A percentile compares a stretch with the other conserved stretches of the same genome.
Evolutionary conservation across 371 early-diverging fungal genomes (phyloP).

Genomic region (Mucor racemosus): DNA sequence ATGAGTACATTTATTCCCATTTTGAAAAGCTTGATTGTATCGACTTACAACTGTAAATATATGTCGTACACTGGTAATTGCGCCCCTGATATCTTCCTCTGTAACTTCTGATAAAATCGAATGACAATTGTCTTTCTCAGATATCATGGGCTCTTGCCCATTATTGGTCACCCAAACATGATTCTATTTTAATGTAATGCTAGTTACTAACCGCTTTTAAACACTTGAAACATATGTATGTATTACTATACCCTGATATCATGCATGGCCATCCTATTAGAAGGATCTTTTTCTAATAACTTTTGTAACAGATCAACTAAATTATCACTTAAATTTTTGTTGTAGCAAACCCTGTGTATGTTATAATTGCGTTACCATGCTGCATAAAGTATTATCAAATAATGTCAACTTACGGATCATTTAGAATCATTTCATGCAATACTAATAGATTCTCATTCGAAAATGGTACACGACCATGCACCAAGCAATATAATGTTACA

Average conservation of each 20-base stretch:
- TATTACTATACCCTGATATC: slow-evolving; percentile 56
- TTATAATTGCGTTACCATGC: neutral
- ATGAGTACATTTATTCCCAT: neutral
- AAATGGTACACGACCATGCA: slow-evolving; percentile 91
- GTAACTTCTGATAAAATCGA: slow-evolving; percentile 73
- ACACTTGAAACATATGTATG: neutral
- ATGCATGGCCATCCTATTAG: slow-evolving; percentile 74
- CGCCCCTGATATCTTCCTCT: slow-evolving; percentile 76
- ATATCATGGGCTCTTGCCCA: slow-evolving; percentile 64
- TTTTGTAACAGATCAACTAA: slow-evolving; percentile 59
- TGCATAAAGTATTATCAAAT: neutral
- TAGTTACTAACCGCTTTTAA: neutral
- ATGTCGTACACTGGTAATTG: slow-evolving; percentile 66
- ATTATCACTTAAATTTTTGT: neutral
- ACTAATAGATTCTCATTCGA: slow-evolving; percentile 70
- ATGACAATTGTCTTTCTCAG: slow-evolving; percentile 73
- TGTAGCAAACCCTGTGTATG: neutral
- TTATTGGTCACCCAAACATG: slow-evolving; percentile 86
- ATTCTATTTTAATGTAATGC: slow-evolving; percentile 7
- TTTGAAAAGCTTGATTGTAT: neutral
- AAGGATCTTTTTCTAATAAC: slow-evolving; percentile 84
- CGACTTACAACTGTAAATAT: slow-evolving; percentile 47
- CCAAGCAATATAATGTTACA: slow-evolving; percentile 91
- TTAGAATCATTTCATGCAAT: slow-evolving; percentile 61
- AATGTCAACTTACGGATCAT: slow-evolving; percentile 38